These are phyloP conservation scores for Carpinus viminea DNA, from an alignment of 306 rosid species.

Conservation along the genomic window DNA sequence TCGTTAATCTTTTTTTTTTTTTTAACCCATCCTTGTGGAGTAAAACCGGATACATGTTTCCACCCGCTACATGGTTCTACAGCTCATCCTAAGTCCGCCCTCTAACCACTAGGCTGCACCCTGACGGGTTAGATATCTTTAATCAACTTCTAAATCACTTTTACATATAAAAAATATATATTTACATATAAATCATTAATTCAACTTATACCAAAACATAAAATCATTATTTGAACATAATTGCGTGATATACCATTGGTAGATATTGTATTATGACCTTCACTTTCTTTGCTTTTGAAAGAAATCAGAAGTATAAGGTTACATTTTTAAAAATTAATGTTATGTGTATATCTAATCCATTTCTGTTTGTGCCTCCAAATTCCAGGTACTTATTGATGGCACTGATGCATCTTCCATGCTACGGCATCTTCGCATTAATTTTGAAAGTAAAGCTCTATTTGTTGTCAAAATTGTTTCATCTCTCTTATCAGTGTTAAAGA, in stretches of 20 bases:
- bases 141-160: background rate
- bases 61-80: too few relatives aligned
- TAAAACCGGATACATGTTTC: too few relatives aligned
- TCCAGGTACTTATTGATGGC: conserved; percentile 49
- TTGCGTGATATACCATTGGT: too few relatives aligned
- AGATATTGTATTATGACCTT: background rate
- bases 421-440: conserved; percentile 31
- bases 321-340: background rate
- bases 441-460: conserved; percentile 29
- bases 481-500: conserved; percentile 21
- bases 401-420: conserved; percentile 45
- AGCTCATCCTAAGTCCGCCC: too few relatives aligned
- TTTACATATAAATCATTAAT: background rate
- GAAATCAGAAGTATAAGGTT: background rate
- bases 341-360: background rate
- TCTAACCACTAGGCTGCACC: too few relatives aligned
- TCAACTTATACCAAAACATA: background rate
- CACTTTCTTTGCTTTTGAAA: background rate
- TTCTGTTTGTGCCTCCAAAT: conserved; percentile 2
- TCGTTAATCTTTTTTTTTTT: too few relatives aligned
- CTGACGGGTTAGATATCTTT: too few relatives aligned
- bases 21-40: too few relatives aligned
- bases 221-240: background rate
- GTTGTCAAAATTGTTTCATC: conserved; percentile 37
- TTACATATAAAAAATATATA: background rate